A percentile compares a stretch with the other conserved stretches of the same genome.
These are phyloP conservation scores for Cladosporium cucumerinum DNA, from an alignment of 2,329 filamentous ascomycete species.

Conservation along the genomic window DNA sequence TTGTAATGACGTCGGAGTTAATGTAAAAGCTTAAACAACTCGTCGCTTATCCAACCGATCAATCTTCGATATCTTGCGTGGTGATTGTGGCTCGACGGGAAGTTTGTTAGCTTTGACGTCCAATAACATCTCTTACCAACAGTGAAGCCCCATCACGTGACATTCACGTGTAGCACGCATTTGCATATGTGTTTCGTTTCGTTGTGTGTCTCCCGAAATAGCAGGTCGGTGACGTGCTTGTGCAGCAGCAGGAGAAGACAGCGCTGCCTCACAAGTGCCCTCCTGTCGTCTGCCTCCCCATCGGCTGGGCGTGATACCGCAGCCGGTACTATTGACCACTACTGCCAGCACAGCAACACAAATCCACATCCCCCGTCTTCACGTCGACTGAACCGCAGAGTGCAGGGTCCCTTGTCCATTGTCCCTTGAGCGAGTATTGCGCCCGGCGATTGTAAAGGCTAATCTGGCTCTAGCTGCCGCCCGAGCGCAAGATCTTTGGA, in stretches of 20 bases:
- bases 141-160: background rate
- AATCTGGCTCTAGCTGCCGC: background rate
- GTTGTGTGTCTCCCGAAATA: background rate
- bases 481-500: background rate
- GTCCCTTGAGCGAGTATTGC: background rate
- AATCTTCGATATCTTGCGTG: background rate
- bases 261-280: background rate
- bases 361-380: background rate
- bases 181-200: background rate
- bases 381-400: background rate
- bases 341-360: background rate
- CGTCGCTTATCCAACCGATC: background rate
- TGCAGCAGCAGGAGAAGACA: background rate
- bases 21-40: background rate
- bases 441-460: background rate
- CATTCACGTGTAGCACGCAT: background rate
- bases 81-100: background rate
- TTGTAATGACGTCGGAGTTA: background rate
- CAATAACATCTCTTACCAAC: background rate
- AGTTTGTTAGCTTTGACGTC: background rate
- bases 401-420: background rate
- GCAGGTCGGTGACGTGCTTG: conserved; percentile 4
- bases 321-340: background rate
- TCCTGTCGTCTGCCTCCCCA: background rate
- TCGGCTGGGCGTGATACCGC: background rate